These are phyloP conservation scores for Podila minutissima DNA, from an alignment of 192 early-diverging fungal species.

Conservation along the genomic window DNA sequence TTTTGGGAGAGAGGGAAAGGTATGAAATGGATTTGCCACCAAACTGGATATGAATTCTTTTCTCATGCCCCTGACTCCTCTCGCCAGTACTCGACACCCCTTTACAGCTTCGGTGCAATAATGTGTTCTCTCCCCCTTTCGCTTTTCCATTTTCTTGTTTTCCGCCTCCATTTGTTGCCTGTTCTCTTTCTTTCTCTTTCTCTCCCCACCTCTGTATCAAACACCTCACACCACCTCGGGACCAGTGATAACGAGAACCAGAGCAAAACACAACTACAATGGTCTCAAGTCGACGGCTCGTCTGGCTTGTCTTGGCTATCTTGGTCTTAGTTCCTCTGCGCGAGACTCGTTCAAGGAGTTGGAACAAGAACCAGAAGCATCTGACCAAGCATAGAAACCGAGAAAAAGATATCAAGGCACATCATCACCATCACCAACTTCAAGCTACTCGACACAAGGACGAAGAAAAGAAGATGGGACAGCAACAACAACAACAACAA, in stretches of 20 bases:
- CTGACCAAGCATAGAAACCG: too few species aligned
- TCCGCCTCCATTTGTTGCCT: neutral
- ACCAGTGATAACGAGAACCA: too few species aligned
- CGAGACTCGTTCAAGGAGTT: too few species aligned
- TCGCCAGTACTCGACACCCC: neutral
- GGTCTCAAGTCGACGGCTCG: too few species aligned
- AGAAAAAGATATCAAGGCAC: too few species aligned
- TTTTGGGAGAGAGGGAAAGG: neutral
- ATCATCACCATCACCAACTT: too few species aligned
- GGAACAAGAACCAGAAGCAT: too few species aligned
- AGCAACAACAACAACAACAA: neutral
- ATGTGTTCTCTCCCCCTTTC: neutral
- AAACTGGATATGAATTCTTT: neutral
- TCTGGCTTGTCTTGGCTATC: too few species aligned
- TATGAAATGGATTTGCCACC: neutral
- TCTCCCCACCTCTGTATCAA: neutral
- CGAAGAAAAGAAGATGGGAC: neutral
- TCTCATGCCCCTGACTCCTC: neutral
- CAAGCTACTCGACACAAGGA: too few species aligned
- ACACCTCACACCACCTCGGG: neutral
- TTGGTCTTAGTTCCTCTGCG: too few species aligned
- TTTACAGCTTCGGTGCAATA: neutral
- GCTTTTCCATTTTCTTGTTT: neutral
- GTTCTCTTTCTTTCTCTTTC: too few species aligned
- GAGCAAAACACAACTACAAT: too few species aligned